These are phyloP conservation scores for Claviceps africana DNA, from an alignment of 2,329 filamentous ascomycete genomes.

Conservation along the genomic window DNA sequence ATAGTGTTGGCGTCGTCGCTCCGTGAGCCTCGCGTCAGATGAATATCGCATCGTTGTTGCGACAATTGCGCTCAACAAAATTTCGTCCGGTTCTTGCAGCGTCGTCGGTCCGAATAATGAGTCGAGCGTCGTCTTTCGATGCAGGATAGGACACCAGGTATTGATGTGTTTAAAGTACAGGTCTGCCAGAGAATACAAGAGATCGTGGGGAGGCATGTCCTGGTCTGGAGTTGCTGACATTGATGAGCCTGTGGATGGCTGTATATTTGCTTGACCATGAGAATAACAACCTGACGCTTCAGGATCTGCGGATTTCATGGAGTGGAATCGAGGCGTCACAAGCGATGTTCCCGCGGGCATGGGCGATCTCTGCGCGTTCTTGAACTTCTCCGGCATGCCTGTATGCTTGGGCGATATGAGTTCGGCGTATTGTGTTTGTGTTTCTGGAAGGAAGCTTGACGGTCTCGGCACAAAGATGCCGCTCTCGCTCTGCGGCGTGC, in stretches of 20 bases:
- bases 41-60: conserved; percentile 79
- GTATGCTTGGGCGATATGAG: conserved; percentile 34
- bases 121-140: conserved; percentile 69
- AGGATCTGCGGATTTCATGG: conserved; percentile 24
- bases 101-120: conserved; percentile 65
- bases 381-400: conserved; percentile 35
- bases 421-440: conserved; percentile 34
- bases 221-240: conserved; percentile 33
- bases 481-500: conserved; percentile 43
- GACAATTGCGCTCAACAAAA: conserved; percentile 77
- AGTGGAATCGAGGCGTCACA: conserved; percentile 19
- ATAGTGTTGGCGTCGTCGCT: conserved; percentile 59
- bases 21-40: conserved; percentile 58
- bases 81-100: conserved; percentile 66
- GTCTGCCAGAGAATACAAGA: conserved; percentile 59
- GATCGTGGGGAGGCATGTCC: conserved; percentile 60
- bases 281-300: conserved; percentile 36
- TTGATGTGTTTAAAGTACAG: conserved; percentile 71
- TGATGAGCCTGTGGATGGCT: neutral
- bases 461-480: conserved; percentile 48
- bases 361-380: conserved; percentile 27
- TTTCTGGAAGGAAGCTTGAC: conserved; percentile 31
- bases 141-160: conserved; percentile 80
- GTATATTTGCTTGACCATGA: neutral
- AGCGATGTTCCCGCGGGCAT: conserved; percentile 23